phyloP scores from a whole-genome alignment of 2,329 filamentous ascomycete species.

The Iodosphaeria phyllophila region DNA sequence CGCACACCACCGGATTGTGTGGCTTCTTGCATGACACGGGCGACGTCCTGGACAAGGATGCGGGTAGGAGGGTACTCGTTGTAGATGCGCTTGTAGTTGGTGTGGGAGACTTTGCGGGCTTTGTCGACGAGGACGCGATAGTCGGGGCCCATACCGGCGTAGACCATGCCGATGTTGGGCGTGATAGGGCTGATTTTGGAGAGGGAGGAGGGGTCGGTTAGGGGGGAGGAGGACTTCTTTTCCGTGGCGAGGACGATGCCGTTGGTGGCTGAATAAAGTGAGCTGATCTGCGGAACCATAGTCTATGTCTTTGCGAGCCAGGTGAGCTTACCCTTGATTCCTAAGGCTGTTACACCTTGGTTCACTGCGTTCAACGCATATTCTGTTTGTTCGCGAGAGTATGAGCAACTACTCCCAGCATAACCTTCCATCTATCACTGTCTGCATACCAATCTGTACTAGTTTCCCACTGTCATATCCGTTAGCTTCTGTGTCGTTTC shows the following conservation, averaged over 20 bases:
- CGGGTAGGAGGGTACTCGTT: slow-evolving; percentile 99
- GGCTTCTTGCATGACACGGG: slow-evolving; percentile 94
- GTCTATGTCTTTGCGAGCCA: background rate
- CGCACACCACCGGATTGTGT: slow-evolving; percentile 95
- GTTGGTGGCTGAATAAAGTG: slow-evolving; percentile 57
- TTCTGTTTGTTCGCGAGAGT: slow-evolving; percentile 35
- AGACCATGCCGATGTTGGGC: slow-evolving; percentile 98
- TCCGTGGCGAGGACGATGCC: slow-evolving; percentile 97
- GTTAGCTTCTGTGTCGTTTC: slow-evolving; percentile 4
- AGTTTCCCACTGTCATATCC: slow-evolving; percentile 68
- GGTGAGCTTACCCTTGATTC: slow-evolving; percentile 68
- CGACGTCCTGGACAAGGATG: slow-evolving; percentile 97
- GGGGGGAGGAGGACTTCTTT: slow-evolving; percentile 96
- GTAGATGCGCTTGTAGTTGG: slow-evolving; percentile 98
- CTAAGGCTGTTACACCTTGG: slow-evolving; percentile 93
- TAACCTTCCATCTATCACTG: background rate
- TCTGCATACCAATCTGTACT: slow-evolving; percentile 73
- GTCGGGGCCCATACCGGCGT: slow-evolving; percentile 97
- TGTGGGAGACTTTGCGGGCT: slow-evolving; percentile 95
- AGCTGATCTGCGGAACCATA: slow-evolving; percentile 3
- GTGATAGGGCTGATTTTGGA: slow-evolving; percentile 97
- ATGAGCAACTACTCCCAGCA: background rate
- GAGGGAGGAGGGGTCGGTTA: slow-evolving; percentile 85
- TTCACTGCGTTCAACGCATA: slow-evolving; percentile 99
- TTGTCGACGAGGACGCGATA: slow-evolving; percentile 96